phyloP scores from a whole-genome alignment of 768 basidiomycete species.

The Psilocybe azurescens region DNA sequence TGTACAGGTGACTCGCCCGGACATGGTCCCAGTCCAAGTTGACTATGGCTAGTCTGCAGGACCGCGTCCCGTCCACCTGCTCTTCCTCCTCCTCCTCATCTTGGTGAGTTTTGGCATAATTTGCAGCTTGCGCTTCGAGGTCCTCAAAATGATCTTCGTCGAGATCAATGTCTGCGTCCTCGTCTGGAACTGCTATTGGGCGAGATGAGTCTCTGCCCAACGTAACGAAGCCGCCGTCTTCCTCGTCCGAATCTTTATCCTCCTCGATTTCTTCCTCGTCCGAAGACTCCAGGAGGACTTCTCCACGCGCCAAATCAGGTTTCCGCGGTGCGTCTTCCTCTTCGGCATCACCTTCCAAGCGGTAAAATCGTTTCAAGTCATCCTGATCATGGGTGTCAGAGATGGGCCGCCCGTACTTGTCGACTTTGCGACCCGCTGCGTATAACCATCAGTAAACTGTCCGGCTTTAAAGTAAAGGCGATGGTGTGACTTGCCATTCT shows the following conservation, averaged over 20 bases:
- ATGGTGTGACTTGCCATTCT: conserved; percentile 28
- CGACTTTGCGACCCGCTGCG: conserved; percentile 61
- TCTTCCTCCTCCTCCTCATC: conserved; percentile 45
- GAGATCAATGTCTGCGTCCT: conserved; percentile 71
- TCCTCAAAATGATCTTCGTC: conserved; percentile 77
- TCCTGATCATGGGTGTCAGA: conserved; percentile 75
- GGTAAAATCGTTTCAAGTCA: conserved; percentile 81
- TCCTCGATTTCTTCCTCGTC: conserved; percentile 40
- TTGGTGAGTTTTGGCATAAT: conserved; percentile 56
- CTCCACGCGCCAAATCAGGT: conserved; percentile 91
- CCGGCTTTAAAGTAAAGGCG: not conserved
- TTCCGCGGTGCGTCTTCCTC: conserved; percentile 38
- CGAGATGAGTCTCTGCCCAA: conserved; percentile 53
- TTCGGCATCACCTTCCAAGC: conserved; percentile 58
- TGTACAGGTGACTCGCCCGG: conserved; percentile 87
- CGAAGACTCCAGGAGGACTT: conserved; percentile 86
- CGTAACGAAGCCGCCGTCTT: conserved; percentile 53
- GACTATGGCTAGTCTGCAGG: conserved; percentile 84
- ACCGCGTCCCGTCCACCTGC: conserved; percentile 46
- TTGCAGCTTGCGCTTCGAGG: conserved; percentile 76
- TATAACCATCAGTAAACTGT: conserved; percentile 6
- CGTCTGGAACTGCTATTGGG: conserved; percentile 46
- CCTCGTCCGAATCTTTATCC: conserved; percentile 34
- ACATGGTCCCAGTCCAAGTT: conserved; percentile 99
- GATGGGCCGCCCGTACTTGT: conserved; percentile 87